Percentiles rank a stretch among this genome's conserved stretches.
These are phyloP conservation scores for Trypanosomatidae sp. DNA, from an alignment of 208 protist genomes.

Conservation along the genomic window DNA sequence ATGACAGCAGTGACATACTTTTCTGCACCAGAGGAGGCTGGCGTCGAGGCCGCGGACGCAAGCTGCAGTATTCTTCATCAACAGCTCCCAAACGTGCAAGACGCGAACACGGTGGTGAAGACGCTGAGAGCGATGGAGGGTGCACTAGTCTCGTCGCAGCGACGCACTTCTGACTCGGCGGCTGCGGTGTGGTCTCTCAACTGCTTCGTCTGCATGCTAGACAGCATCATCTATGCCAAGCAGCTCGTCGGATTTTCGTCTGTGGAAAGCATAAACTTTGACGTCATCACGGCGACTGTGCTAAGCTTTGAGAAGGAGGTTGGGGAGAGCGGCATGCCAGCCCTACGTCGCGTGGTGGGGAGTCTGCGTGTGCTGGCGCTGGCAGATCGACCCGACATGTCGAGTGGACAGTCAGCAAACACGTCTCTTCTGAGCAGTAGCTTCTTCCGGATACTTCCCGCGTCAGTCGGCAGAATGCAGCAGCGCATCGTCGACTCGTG, in stretches of 20 bases:
- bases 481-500: constrained; percentile 25
- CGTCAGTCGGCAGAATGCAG: constrained; percentile 28
- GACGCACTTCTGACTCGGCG: constrained; percentile 2
- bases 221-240: constrained; percentile 35
- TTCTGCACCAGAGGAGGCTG: constrained; percentile 12
- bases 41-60: constrained; percentile 21
- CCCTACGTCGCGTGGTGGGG: constrained; percentile 18
- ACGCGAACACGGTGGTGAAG: constrained; percentile 11
- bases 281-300: constrained; percentile 30
- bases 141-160: constrained; percentile 19
- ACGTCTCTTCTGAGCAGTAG: constrained; percentile 13
- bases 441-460: constrained; percentile 28
- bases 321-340: constrained; percentile 13
- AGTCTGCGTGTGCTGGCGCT: constrained; percentile 28
- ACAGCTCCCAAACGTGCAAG: constrained; percentile 25
- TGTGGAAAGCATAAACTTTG: constrained; percentile 38
- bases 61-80: constrained; percentile 25
- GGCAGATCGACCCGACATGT: constrained; percentile 23
- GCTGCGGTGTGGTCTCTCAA: constrained; percentile 18
- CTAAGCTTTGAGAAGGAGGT: constrained; percentile 33
- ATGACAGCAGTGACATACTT: constrained; percentile 25
- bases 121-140: constrained; percentile 24
- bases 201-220: constrained; percentile 35
- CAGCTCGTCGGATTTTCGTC: constrained; percentile 32
- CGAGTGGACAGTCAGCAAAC: not conserved